phyloP scores from a whole-genome alignment of 495 filamentous ascomycete species.

The Staphylotrichum tortipilum region DNA sequence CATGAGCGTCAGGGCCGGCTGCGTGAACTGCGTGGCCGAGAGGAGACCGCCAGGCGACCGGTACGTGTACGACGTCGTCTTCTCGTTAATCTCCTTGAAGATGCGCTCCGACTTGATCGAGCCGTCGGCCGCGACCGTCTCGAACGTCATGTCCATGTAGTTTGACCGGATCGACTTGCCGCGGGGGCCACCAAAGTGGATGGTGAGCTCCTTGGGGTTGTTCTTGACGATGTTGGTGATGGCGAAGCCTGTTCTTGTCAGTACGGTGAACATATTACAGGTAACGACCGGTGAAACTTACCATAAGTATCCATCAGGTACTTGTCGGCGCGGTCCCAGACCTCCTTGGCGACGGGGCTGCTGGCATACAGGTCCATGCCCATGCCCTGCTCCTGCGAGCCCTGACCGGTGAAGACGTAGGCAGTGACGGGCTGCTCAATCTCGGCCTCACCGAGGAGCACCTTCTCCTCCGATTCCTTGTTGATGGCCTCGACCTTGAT shows the following conservation, averaged over 20 bases:
- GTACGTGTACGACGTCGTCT: slow-evolving; percentile 91
- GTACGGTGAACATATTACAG: slow-evolving; percentile 7
- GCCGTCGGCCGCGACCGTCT: slow-evolving; percentile 85
- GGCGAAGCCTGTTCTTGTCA: slow-evolving; percentile 62
- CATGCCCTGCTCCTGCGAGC: slow-evolving; percentile 98
- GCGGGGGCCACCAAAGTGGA: slow-evolving; percentile 93
- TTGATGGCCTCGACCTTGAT: slow-evolving; percentile 96
- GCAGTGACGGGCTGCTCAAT: slow-evolving; percentile 96
- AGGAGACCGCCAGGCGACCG: slow-evolving; percentile 90
- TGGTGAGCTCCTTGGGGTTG: slow-evolving; percentile 97
- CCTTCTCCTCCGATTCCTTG: slow-evolving; percentile 89
- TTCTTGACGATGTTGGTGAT: slow-evolving; percentile 99
- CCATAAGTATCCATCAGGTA: slow-evolving; percentile 99
- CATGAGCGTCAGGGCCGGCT: slow-evolving; percentile 95
- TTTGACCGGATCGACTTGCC: slow-evolving; percentile 96
- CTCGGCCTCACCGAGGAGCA: slow-evolving; percentile 88
- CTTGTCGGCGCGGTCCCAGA: slow-evolving; percentile 96
- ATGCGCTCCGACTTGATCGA: slow-evolving; percentile 96
- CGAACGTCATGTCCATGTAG: slow-evolving; percentile 99
- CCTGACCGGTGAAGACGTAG: slow-evolving; percentile 97
- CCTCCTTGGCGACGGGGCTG: slow-evolving; percentile 87
- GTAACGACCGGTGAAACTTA: slow-evolving; percentile 32
- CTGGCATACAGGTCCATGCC: slow-evolving; percentile 96
- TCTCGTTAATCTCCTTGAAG: slow-evolving; percentile 93
- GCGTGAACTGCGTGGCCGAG: slow-evolving; percentile 97